Conservation (phyloP, 257 asterid species). For the Ligustrum vulgare region DNA sequence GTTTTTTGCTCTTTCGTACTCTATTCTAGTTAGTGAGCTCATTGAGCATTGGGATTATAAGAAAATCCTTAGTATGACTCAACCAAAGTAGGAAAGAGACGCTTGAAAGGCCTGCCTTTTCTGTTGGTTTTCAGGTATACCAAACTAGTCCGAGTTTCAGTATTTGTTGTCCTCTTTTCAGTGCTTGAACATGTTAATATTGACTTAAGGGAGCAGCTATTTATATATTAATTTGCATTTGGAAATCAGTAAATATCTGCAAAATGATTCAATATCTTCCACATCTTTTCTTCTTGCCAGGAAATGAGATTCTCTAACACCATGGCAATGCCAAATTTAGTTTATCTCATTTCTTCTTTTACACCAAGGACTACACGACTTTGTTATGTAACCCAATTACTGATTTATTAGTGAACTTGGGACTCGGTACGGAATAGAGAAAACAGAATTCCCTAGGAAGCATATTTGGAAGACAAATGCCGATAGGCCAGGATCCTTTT, state of each 20-base stretch:
- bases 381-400: background rate
- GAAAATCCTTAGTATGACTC: background rate
- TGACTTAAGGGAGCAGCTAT: background rate
- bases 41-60: background rate
- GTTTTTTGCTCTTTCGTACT: background rate
- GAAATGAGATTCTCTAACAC: background rate
- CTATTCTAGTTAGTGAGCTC: background rate
- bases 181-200: background rate
- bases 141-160: background rate
- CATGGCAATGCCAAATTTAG: background rate
- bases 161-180: background rate
- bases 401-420: background rate
- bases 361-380: background rate
- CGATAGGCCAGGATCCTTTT: background rate
- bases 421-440: background rate
- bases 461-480: background rate
- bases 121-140: background rate
- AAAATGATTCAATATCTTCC: background rate
- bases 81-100: background rate
- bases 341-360: background rate
- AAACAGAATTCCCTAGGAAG: background rate
- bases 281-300: background rate
- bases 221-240: background rate
- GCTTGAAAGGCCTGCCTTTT: background rate
- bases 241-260: background rate